These are phyloP conservation scores for Neofusicoccum sp. DNA, from an alignment of 2,329 filamentous ascomycete species.

Conservation along the genomic window DNA sequence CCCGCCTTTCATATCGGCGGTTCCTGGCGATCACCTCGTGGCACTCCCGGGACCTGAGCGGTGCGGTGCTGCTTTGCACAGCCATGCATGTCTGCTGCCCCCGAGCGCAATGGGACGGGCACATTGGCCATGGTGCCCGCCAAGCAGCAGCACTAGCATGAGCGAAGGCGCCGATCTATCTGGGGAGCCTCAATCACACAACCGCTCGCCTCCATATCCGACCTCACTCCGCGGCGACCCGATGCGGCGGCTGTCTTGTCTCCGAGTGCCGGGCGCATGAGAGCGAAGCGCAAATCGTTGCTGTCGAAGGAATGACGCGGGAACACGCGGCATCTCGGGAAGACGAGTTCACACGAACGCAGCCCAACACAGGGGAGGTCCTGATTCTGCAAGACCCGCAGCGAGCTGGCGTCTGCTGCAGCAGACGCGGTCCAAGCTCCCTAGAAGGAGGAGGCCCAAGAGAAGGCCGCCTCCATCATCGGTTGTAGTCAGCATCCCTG, in stretches of 20 bases:
- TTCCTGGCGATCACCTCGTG: constrained; percentile 19
- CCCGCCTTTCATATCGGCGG: constrained; percentile 16
- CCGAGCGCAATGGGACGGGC: background rate
- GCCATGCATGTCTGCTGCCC: constrained; percentile 11
- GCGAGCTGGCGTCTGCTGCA: too few relatives aligned
- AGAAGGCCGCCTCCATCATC: background rate
- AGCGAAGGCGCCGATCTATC: constrained; percentile 1
- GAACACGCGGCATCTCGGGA: constrained; percentile 12
- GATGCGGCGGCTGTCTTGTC: constrained; percentile 5
- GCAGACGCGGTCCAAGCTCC: background rate
- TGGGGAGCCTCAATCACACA: constrained; percentile 16
- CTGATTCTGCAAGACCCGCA: constrained; percentile 14
- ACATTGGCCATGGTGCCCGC: constrained; percentile 3
- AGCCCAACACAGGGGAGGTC: background rate
- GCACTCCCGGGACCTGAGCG: constrained; percentile 8
- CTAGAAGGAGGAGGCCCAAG: background rate
- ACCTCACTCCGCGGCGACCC: background rate
- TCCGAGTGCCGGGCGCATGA: constrained; percentile 1
- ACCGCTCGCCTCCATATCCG: background rate
- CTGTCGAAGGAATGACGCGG: constrained; percentile 9
- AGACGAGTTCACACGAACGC: background rate
- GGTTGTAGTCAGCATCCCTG: background rate
- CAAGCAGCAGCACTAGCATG: constrained; percentile 7
- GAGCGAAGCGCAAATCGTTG: background rate
- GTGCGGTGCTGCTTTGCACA: background rate